phyloP scores from a whole-genome alignment of 441 rosid genomes.

The Populus tomentosa region DNA sequence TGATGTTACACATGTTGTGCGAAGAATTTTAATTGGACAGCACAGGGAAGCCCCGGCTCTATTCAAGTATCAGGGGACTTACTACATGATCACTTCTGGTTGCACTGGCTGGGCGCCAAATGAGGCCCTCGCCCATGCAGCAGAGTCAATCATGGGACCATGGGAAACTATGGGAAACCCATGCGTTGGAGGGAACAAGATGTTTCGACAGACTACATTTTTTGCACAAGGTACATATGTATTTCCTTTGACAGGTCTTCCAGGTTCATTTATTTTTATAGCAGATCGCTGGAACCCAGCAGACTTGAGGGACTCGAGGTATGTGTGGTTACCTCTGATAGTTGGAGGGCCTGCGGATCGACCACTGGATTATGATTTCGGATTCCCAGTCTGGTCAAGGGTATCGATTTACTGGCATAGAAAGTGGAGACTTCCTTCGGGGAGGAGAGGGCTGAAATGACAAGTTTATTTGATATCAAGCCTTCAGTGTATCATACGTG shows the following conservation, averaged over 20 bases:
- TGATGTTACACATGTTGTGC: conserved; percentile 49
- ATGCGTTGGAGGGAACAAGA: conserved; percentile 73
- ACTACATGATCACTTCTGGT: conserved; percentile 90
- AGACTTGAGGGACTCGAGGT: conserved; percentile 80
- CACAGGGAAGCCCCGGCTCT: conserved; percentile 90
- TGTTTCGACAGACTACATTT: conserved; percentile 62
- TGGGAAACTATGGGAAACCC: conserved; percentile 97
- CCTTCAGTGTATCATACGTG: conserved; percentile 16
- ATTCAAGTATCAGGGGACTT: conserved; percentile 67
- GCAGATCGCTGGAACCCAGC: conserved; percentile 96
- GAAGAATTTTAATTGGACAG: conserved; percentile 62
- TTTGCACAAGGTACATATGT: conserved; percentile 84
- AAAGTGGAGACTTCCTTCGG: conserved; percentile 72
- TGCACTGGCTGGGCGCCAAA: conserved; percentile 98
- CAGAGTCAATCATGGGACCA: conserved; percentile 82
- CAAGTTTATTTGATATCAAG: not conserved
- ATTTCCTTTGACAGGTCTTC: conserved; percentile 60
- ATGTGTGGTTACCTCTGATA: conserved; percentile 79
- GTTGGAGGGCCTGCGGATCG: conserved; percentile 77
- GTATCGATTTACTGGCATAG: conserved; percentile 88
- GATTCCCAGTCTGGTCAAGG: conserved; percentile 84
- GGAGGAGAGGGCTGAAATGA: conserved; percentile 29
- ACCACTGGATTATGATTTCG: conserved; percentile 65
- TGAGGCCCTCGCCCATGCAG: conserved; percentile 81
- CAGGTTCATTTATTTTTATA: conserved; percentile 72